Conservation (phyloP, 2,329 filamentous ascomycete species). For the Fusarium abutilonis region DNA sequence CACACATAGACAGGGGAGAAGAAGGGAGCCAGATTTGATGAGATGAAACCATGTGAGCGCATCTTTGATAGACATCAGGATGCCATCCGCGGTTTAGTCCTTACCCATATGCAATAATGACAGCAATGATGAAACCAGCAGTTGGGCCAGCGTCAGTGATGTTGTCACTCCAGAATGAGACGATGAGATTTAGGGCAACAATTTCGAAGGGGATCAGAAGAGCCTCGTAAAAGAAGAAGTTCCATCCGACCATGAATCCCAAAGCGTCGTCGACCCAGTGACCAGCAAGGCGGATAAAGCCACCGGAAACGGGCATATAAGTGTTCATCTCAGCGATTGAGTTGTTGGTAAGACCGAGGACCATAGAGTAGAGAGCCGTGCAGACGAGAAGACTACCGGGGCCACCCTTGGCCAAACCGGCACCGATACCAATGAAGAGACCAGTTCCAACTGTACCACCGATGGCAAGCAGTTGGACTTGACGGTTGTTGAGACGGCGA, state of each 20-base stretch:
- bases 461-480: conserved; percentile 36
- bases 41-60: conserved; percentile 20
- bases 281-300: conserved; percentile 36
- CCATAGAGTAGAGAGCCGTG: conserved; percentile 34
- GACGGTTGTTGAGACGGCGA: conserved; percentile 38
- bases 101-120: conserved; percentile 40
- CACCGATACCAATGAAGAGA: conserved; percentile 36
- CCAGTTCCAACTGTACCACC: conserved; percentile 35
- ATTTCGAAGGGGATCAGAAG: conserved; percentile 50
- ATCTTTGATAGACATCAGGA: conserved; percentile 37
- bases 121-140: conserved; percentile 45
- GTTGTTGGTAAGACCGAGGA: conserved; percentile 38
- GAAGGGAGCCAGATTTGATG: conserved; percentile 1
- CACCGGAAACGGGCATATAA: conserved; percentile 38
- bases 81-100: conserved; percentile 20
- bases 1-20: conserved; percentile 13
- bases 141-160: conserved; percentile 34
- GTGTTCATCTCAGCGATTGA: conserved; percentile 40
- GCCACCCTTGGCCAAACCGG: conserved; percentile 35
- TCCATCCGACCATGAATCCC: conserved; percentile 46
- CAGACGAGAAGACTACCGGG: conserved; percentile 34
- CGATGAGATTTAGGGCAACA: conserved; percentile 47
- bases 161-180: conserved; percentile 43
- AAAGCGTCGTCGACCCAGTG: conserved; percentile 38
- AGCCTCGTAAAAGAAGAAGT: conserved; percentile 50